Percentiles rank a stretch among this genome's conserved stretches.
phyloP scores from a whole-genome alignment of 768 basidiomycete genomes.

The Mycena capillaripes region DNA sequence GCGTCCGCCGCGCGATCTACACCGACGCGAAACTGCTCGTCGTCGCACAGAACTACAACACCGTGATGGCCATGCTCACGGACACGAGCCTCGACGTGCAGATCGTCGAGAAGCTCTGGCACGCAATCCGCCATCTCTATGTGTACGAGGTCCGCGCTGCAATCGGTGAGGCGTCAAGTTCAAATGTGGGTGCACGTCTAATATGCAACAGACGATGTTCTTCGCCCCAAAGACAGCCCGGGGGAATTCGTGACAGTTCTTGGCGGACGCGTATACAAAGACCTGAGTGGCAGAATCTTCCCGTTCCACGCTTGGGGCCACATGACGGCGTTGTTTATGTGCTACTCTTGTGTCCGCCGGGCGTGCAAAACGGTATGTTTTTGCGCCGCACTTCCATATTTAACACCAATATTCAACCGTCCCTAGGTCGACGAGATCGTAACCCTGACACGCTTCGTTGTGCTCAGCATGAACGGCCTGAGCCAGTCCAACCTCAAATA shows the following conservation, averaged over 20 bases:
- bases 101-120: conserved; percentile 52
- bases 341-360: conserved; percentile 49
- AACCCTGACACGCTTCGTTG: conserved; percentile 45
- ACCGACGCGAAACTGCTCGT: conserved; percentile 54
- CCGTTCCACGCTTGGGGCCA: conserved; percentile 54
- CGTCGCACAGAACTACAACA: conserved; percentile 49
- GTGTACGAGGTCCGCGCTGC: conserved; percentile 47
- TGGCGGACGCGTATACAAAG: conserved; percentile 51
- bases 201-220: conserved; percentile 43
- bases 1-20: conserved; percentile 53
- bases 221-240: conserved; percentile 39
- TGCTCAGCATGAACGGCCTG: conserved; percentile 36
- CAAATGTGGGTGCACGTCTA: neutral
- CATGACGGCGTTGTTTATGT: conserved; percentile 44
- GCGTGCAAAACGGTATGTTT: conserved; percentile 47
- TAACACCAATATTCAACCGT: neutral
- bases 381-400: neutral
- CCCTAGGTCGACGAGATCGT: conserved; percentile 47
- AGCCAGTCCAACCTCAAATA: conserved; percentile 42
- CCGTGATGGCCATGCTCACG: conserved; percentile 45
- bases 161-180: conserved; percentile 26
- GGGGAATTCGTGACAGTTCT: conserved; percentile 48
- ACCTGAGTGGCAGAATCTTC: conserved; percentile 42
- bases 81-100: conserved; percentile 46
- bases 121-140: conserved; percentile 46